Percentiles rank a stretch among this genome's conserved stretches.
These are phyloP conservation scores for Fusarium temperatum DNA, from an alignment of 2,329 filamentous ascomycete species.

Conservation along the genomic window DNA sequence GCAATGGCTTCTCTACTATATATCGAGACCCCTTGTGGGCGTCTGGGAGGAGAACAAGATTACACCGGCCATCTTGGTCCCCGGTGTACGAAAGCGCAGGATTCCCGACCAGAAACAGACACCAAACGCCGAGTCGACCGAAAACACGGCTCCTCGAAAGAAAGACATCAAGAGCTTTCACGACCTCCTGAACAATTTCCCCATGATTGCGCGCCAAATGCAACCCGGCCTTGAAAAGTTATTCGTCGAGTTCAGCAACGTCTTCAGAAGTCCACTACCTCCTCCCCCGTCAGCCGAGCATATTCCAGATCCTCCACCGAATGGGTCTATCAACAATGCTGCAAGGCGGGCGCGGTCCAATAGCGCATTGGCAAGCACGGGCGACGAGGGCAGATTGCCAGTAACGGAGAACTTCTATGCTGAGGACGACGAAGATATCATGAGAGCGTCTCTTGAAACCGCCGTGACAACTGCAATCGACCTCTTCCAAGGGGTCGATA, in stretches of 20 bases:
- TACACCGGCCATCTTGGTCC: constrained; percentile 68
- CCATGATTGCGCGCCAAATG: constrained; percentile 96
- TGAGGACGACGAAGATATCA: constrained; percentile 90
- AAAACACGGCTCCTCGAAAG: constrained; percentile 65
- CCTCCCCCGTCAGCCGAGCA: constrained; percentile 71
- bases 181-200: constrained; percentile 89
- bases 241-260: constrained; percentile 87
- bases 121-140: constrained; percentile 51
- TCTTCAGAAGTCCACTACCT: constrained; percentile 85
- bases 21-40: constrained; percentile 87
- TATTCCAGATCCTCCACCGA: constrained; percentile 67
- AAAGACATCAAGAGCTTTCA: constrained; percentile 93
- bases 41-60: constrained; percentile 81
- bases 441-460: constrained; percentile 88
- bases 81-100: constrained; percentile 52
- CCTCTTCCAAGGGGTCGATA: constrained; percentile 93
- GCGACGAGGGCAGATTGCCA: constrained; percentile 52
- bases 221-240: constrained; percentile 88
- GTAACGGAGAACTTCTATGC: constrained; percentile 74
- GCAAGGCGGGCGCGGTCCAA: constrained; percentile 65
- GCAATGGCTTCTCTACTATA: constrained; percentile 97
- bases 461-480: constrained; percentile 95
- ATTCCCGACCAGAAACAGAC: constrained; percentile 50
- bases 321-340: constrained; percentile 64
- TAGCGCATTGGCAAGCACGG: constrained; percentile 51